Evolutionary conservation across 441 rosid species (phyloP), one percentile per base, ranked within the genome.

Genomic region (Adansonia grandidieri): DNA sequence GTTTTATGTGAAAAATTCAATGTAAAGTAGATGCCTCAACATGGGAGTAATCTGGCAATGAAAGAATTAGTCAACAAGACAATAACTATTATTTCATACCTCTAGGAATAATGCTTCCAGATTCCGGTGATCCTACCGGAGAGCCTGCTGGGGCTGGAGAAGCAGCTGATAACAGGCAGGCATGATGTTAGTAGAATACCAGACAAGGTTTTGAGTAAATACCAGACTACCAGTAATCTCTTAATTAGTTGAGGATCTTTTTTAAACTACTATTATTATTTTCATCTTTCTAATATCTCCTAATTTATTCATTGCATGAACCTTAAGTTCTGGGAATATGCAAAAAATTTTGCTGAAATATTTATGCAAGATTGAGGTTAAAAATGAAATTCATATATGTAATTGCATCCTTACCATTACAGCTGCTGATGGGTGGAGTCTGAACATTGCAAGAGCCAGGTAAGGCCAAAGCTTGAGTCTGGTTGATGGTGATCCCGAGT

Each of bases 401-500:
- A 40, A 40, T 5, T 48, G 45, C 68, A n/a, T 69, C 78, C 83
- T 82, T 88, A 94, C 99, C 91, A 42, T 74, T 88, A 84, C 98
- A 96, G 62, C 81, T 56, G 83, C 91, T 91, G 73, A 81, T 57
- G 15, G 99, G 91, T 51, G 95, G 98, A 79, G 99, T 92, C 78
- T 94, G 92, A 77, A 94, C 92, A 45, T 91, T 90, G 86, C 98
- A 96, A 57, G 94, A 91, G 7, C 71, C 84, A 14, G 98, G 97
- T 45, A 96, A 80, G 51, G 87, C 97, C 65, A 92, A 57, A 75
- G 97, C 98, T 77, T 81, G 97, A 42, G 98, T 94, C 82, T 81
- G 93, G 89, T 96, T 96, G 73, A 96, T 71, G 28, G 82, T 81
- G 73, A 92, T 56, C 8, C 98, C 98, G 0, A 94, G 87, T 6